phyloP scores from a whole-genome alignment of 352 stramenopile species.

The Phytopythium boreale region DNA sequence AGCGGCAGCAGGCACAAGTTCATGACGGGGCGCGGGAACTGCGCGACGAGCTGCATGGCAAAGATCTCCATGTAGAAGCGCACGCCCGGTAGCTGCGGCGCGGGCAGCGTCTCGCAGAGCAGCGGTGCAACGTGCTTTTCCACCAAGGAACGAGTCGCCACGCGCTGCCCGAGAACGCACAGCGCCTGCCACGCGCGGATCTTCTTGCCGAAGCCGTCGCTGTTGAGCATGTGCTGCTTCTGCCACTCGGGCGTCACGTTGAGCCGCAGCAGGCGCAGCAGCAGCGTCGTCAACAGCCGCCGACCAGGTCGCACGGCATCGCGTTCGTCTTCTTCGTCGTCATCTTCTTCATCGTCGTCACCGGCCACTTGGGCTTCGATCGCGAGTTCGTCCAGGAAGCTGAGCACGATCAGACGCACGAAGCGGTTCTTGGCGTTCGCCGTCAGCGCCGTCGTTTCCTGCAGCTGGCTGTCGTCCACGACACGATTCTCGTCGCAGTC shows the following conservation, averaged over 20 bases:
- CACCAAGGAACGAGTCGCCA: constrained; percentile 22
- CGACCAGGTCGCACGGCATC: constrained; percentile 3
- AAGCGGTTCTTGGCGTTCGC: constrained; percentile 52
- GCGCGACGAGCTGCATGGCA: constrained; percentile 59
- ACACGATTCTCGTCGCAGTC: not conserved
- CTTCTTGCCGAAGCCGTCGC: constrained; percentile 73
- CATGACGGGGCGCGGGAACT: constrained; percentile 46
- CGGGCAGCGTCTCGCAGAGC: constrained; percentile 50
- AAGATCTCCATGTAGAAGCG: constrained; percentile 85
- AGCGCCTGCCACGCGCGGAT: constrained; percentile 78
- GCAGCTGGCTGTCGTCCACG: constrained; percentile 7
- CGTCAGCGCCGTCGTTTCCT: constrained; percentile 20
- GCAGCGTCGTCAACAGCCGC: constrained; percentile 32
- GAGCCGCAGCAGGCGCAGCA: constrained; percentile 41
- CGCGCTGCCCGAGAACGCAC: constrained; percentile 61
- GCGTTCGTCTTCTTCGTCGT: not conserved
- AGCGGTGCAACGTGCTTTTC: constrained; percentile 16
- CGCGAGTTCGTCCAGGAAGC: constrained; percentile 55
- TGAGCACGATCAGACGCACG: constrained; percentile 66
- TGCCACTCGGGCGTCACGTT: constrained; percentile 58
- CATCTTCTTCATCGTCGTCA: constrained; percentile 2
- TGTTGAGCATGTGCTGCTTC: constrained; percentile 87
- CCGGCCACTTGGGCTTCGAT: constrained; percentile 17
- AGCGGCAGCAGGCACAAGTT: constrained; percentile 45
- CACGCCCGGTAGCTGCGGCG: constrained; percentile 61